A percentile compares a stretch with the other conserved stretches of the same genome.
phyloP scores from a whole-genome alignment of 192 early-diverging fungal genomes.

The Gryganskiella cystojenkinii region DNA sequence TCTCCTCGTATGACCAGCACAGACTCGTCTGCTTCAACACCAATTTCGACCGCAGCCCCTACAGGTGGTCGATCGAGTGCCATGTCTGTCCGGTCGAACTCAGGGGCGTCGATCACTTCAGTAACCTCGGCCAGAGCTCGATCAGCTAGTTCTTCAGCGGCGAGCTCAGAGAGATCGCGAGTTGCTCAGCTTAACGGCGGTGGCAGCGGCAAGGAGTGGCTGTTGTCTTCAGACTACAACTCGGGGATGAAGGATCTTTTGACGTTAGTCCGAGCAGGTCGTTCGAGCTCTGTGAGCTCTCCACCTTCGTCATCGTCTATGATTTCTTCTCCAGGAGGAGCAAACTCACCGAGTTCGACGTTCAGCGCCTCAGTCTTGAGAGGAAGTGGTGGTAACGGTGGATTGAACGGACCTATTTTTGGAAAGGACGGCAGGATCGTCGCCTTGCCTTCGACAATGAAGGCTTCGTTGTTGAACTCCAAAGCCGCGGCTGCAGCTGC shows the following conservation, averaged over 20 bases:
- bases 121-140: slow-evolving; percentile 9
- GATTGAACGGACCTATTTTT: slow-evolving; percentile 18
- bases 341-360: too few relatives aligned
- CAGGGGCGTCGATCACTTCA: slow-evolving; percentile 11
- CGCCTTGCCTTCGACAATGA: slow-evolving; percentile 37
- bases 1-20: background rate
- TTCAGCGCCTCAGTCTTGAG: too few relatives aligned
- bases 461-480: slow-evolving; percentile 25
- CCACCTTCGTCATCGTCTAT: slow-evolving; percentile 5
- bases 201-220: slow-evolving; percentile 32
- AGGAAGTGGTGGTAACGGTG: background rate
- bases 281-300: slow-evolving; percentile 43
- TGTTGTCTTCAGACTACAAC: slow-evolving; percentile 47
- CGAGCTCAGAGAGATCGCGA: background rate
- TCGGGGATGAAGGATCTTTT: slow-evolving; percentile 47
- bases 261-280: slow-evolving; percentile 40
- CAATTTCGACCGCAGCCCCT: slow-evolving; percentile 3
- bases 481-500: slow-evolving; percentile 8
- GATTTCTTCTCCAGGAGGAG: slow-evolving; percentile 5
- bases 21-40: background rate
- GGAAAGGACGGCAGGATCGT: slow-evolving; percentile 48
- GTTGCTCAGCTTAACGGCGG: slow-evolving; percentile 2
- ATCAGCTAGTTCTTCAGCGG: slow-evolving; percentile 17
- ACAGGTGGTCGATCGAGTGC: background rate
- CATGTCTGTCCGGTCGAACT: slow-evolving; percentile 2